Conservation (phyloP, 371 early-diverging fungal species). For the Nosema muscidifuracis region DNA sequence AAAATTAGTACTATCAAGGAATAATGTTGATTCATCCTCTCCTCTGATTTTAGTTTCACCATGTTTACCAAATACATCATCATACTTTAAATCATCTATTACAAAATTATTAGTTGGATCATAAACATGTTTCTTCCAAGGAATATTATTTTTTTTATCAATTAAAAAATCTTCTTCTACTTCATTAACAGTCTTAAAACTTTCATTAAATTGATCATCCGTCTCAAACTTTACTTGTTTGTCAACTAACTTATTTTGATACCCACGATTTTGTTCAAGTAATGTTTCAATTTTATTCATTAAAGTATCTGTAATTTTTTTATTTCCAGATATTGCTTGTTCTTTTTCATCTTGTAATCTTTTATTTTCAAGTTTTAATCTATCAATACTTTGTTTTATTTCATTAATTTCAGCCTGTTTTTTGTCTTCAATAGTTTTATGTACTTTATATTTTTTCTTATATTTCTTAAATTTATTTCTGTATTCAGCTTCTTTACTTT, state of each 20-base stretch:
- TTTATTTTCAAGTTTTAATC: constrained; percentile 41
- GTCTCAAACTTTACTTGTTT: background rate
- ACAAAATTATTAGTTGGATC: too few relatives aligned
- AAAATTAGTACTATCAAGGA: background rate
- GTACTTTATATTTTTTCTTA: constrained; percentile 23
- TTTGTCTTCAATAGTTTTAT: constrained; percentile 47
- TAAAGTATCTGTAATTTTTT: constrained; percentile 14
- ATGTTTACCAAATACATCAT: background rate
- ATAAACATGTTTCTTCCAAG: too few relatives aligned
- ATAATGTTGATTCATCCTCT: background rate
- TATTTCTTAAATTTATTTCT: constrained; percentile 36
- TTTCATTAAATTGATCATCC: constrained; percentile 2
- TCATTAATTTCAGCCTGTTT: constrained; percentile 42
- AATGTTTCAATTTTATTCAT: constrained; percentile 36
- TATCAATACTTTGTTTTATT: constrained; percentile 38
- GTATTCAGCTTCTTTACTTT: background rate
- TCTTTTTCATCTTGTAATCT: constrained; percentile 40
- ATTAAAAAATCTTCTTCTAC: too few relatives aligned
- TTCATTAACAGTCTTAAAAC: constrained; percentile 29
- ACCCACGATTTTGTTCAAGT: constrained; percentile 31
- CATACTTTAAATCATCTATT: background rate
- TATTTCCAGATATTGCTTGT: constrained; percentile 3
- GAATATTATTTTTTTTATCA: background rate
- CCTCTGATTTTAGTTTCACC: background rate
- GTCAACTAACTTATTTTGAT: constrained; percentile 32